Evolutionary conservation across 805 yeast species (phyloP).

Genomic region (Starmerella scarabaei): DNA sequence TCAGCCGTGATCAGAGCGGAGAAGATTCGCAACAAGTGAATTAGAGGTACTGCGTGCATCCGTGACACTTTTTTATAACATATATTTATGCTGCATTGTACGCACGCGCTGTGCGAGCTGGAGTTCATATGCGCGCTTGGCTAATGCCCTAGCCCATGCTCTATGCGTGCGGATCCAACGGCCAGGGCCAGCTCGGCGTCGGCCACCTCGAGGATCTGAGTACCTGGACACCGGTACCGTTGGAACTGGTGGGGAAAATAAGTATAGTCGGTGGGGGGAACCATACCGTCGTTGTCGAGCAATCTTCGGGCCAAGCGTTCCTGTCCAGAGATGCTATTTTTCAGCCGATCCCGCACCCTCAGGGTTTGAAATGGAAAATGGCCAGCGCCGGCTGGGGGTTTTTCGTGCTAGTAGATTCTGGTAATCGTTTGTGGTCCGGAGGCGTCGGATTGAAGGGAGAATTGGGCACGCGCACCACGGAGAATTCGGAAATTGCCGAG

Average conservation of each 20-base stretch:
- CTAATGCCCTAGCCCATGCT: too few relatives aligned
- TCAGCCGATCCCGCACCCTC: constrained; percentile 10
- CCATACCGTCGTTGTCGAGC: constrained; percentile 53
- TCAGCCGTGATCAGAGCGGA: too few relatives aligned
- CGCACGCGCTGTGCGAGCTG: too few relatives aligned
- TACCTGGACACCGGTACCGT: constrained; percentile 21
- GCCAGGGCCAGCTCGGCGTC: constrained; percentile 59
- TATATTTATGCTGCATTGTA: too few relatives aligned
- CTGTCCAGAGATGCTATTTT: constrained; percentile 1
- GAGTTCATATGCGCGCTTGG: too few relatives aligned
- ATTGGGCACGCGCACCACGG: constrained; percentile 39
- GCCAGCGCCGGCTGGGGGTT: constrained; percentile 75
- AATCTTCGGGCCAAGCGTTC: constrained; percentile 37
- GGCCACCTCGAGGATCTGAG: constrained; percentile 39
- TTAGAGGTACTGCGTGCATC: too few relatives aligned
- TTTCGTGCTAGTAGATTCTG: constrained; percentile 37
- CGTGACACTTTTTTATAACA: too few relatives aligned
- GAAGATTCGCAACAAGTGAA: too few relatives aligned
- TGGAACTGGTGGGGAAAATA: constrained; percentile 5
- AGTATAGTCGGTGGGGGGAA: constrained; percentile 68
- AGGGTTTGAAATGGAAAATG: constrained; percentile 30
- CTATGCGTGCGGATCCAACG: constrained; percentile 72
- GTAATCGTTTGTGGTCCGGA: constrained; percentile 35
- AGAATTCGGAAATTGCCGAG: constrained; percentile 1
- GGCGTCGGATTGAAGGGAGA: constrained; percentile 69